Evolutionary conservation across 768 basidiomycete genomes (phyloP), one percentile per base, ranked within the genome.

Genomic region (Myochromella boudieri): DNA sequence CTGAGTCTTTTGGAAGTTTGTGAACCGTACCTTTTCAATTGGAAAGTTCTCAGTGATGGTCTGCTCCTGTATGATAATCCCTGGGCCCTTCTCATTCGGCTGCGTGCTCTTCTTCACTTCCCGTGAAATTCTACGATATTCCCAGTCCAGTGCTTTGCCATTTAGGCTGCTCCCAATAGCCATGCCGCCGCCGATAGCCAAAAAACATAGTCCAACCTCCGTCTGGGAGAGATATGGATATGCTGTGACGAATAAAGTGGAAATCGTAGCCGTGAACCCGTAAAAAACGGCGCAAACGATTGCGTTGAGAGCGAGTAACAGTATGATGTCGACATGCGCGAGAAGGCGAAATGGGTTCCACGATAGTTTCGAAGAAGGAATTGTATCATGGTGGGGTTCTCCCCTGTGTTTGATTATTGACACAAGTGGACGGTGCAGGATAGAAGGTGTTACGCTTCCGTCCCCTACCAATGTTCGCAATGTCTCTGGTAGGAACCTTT

Each of bases 141-240:
- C 82, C 52, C 68, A 67, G 54, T 94, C 86, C 7, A 91, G 61
- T 9, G 87, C 56, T 44, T 69, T 77, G 2, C 91, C 91, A 17
- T 72, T 80, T 1, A 72, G 18, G n/a, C 71, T 59, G 15, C 80
- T 75, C 10, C 89, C 84, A 12, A 84, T 39, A 7, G 80, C 63
- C 66, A 83, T 82, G 0, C 91, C 93, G 12, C 80, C 76, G 1
- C 90, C 92, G 41, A 85, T 76, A 1, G 82, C 79, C 44, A 93
- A 67, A 68, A 84, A 94, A 61, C 87, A 91, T 4, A 94, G 65
- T 2, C 91, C 91, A 25, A 88, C 74, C 18, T 78, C 73, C 3
- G 82, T 81, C 51, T 87, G 77, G 46, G 63, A 75, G 15, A 90
- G 69, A 50, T 65, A 74, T 0, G 81, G 75, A 52, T 93, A 91